phyloP scores from a whole-genome alignment of 2,329 filamentous ascomycete genomes.

The Pseudocercospora eumusae region DNA sequence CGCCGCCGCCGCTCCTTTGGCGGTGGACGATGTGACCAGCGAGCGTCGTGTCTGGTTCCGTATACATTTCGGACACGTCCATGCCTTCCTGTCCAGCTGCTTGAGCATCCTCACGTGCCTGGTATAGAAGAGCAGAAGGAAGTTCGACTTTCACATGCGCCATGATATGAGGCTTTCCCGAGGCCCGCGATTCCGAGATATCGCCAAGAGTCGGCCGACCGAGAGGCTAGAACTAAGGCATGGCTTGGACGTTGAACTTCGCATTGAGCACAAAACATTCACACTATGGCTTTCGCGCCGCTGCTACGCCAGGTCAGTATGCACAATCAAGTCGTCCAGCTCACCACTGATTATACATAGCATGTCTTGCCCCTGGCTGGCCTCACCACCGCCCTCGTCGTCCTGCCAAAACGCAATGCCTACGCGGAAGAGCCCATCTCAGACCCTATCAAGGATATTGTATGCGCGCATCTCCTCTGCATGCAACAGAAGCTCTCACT shows the following conservation, averaged over 20 bases:
- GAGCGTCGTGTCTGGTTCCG: conserved; percentile 30
- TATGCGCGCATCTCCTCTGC: conserved; percentile 18
- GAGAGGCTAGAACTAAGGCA: too few relatives aligned
- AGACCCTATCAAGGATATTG: conserved; percentile 36
- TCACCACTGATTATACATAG: conserved; percentile 40
- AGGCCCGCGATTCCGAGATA: conserved; percentile 7
- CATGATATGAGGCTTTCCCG: conserved; percentile 12
- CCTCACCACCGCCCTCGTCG: conserved; percentile 48
- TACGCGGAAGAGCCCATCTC: conserved; percentile 51
- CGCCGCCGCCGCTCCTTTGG: conserved; percentile 43
- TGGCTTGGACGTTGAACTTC: background rate
- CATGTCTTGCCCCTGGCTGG: conserved; percentile 53
- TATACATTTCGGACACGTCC: conserved; percentile 65
- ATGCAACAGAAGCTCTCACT: conserved; percentile 8
- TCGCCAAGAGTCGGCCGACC: background rate
- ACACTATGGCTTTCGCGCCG: conserved; percentile 56
- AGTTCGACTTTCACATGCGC: conserved; percentile 15
- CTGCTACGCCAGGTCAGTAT: conserved; percentile 54
- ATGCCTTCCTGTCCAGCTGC: conserved; percentile 49
- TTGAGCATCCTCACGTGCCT: conserved; percentile 43
- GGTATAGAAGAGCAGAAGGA: conserved; percentile 10
- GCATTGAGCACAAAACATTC: conserved; percentile 20
- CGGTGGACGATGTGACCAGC: conserved; percentile 34
- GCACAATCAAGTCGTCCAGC: too few relatives aligned
- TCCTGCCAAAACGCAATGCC: conserved; percentile 50